Evolutionary conservation across 2,329 filamentous ascomycete species (phyloP).

Genomic region (Pestalotiopsis sp.): DNA sequence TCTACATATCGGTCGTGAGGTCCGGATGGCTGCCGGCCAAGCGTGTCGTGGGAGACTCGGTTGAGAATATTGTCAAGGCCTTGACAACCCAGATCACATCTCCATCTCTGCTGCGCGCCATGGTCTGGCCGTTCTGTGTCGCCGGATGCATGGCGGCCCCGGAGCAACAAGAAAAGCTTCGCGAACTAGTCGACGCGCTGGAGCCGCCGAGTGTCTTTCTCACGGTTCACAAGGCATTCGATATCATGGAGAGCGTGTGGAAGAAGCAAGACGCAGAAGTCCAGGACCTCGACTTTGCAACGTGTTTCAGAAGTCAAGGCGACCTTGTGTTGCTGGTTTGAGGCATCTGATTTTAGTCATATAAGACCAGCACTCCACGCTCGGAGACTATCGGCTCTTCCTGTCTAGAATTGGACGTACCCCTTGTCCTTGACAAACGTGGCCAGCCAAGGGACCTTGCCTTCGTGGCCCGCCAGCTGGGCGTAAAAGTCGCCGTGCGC

Average conservation of each 20-base stretch:
- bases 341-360: neutral
- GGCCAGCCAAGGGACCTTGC: conserved; percentile 33
- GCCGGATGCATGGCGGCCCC: conserved; percentile 39
- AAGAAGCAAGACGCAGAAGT: conserved; percentile 13
- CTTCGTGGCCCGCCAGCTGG: conserved; percentile 28
- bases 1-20: conserved; percentile 51
- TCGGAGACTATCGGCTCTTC: neutral
- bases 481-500: conserved; percentile 37
- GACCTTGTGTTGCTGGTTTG: conserved; percentile 32
- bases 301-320: conserved; percentile 31
- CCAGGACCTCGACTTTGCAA: conserved; percentile 27
- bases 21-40: conserved; percentile 53
- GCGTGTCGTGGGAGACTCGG: conserved; percentile 39
- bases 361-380: accelerated
- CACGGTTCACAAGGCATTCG: conserved; percentile 38
- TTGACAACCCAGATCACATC: conserved; percentile 34
- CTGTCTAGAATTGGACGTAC: conserved; percentile 27
- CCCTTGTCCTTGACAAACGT: conserved; percentile 38
- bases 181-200: conserved; percentile 41
- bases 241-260: conserved; percentile 40
- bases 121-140: conserved; percentile 39
- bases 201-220: conserved; percentile 44
- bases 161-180: conserved; percentile 44
- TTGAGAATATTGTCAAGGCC: conserved; percentile 34
- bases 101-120: conserved; percentile 31